These are phyloP conservation scores for Linanthus parryae DNA, from an alignment of 148 eudicot species.

Conservation along the genomic window DNA sequence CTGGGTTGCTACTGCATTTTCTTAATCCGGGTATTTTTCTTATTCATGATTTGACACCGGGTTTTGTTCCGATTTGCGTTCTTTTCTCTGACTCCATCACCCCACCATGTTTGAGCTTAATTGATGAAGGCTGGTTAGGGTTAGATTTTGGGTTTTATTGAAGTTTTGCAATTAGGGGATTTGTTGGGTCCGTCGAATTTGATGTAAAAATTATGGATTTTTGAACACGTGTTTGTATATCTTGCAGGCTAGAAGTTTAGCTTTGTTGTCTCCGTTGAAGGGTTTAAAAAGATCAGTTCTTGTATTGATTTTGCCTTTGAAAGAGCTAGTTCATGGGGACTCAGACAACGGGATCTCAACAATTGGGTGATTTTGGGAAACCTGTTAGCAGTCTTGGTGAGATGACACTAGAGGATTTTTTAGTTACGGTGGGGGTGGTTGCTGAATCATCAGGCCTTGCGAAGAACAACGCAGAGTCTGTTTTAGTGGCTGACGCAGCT, in stretches of 20 bases:
- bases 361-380: constrained; percentile 91
- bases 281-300: too few species aligned
- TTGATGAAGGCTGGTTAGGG: too few species aligned
- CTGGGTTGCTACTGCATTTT: constrained; percentile 2
- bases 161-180: too few species aligned
- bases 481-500: constrained; percentile 30
- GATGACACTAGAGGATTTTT: constrained; percentile 88
- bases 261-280: not conserved
- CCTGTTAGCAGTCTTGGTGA: constrained; percentile 91
- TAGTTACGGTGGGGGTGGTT: constrained; percentile 17
- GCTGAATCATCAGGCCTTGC: too few species aligned
- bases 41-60: constrained; percentile 14
- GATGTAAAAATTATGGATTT: too few species aligned
- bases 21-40: not conserved
- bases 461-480: too few species aligned
- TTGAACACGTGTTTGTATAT: too few species aligned
- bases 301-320: too few species aligned
- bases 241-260: too few species aligned
- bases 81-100: not conserved
- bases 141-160: too few species aligned
- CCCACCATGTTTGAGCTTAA: too few species aligned
- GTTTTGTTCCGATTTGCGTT: not conserved
- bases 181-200: too few species aligned
- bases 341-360: constrained; percentile 87
- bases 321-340: constrained; percentile 51